Base-by-base conservation (phyloP, 2,329 filamentous ascomycete species). In the Chaetomiaceae sp. region DNA sequence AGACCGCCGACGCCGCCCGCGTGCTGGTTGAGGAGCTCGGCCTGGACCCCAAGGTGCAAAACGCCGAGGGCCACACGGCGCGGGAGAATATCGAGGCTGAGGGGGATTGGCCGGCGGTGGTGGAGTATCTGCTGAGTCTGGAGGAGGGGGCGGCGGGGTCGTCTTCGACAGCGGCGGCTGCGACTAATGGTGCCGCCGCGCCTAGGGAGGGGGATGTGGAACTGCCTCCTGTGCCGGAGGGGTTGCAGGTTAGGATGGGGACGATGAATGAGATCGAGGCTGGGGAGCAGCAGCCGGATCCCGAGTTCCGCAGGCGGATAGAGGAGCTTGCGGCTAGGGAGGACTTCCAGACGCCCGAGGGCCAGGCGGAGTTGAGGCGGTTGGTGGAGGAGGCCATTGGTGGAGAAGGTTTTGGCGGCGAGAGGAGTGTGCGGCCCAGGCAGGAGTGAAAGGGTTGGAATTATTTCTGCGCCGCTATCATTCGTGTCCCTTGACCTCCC, bases 301-400 rank as follows among this genome's bases (percentile, higher is more conserved):
- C 88, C 1, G 90, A 91, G 59, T 89, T 99, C 59, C 82, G 86
- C 63, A 77, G 86, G 58, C 79, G 88, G 47, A 97, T 99, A 63
- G 90, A 97, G 63, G 87, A 96, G 68, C 71, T 99, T 53, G 91
- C 93, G 2, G 78, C 85, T 31, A 78, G 89, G 35, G 83, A 86
- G 20, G 90, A 97, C 63, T 95, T 96, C 62, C 76, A 92, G 60
- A 86, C 83, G 5, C 83, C 88, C 48, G 82, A 86, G 53, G 88
- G 87, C 4, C 93, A 99, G 69, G 79, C 78, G 19, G 83, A 91
- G 64, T 70, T 99, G 62, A 79, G 90, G 54, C 78, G 81, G 58
- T 72, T 99, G 54, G 83, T 99, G 5, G 80, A 86, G 58, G 89
- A 96, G 62, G 90, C 88, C 2, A 73, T 99, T 16, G 70, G 77